Conservation (phyloP, 768 basidiomycete genomes). For the Pulveroboletus sp. region DNA sequence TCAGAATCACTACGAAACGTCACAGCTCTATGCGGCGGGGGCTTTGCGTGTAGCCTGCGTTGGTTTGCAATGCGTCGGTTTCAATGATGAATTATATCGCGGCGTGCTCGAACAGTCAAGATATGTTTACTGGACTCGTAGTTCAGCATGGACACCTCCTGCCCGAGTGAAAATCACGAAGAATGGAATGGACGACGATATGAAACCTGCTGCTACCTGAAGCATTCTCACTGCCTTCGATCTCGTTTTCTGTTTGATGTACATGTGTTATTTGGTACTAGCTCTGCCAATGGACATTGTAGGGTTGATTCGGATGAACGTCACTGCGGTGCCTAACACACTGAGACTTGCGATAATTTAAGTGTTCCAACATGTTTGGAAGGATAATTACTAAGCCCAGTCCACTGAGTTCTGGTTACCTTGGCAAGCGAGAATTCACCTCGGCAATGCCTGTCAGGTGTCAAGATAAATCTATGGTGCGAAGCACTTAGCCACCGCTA, state of each 20-base stretch:
- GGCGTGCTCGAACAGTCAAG: slow-evolving; percentile 62
- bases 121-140: slow-evolving; percentile 22
- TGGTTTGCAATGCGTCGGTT: slow-evolving; percentile 72
- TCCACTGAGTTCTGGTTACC: too few relatives aligned
- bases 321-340: too few relatives aligned
- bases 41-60: slow-evolving; percentile 72
- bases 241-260: neutral
- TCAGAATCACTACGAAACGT: slow-evolving; percentile 70
- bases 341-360: too few relatives aligned
- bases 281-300: too few relatives aligned
- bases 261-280: too few relatives aligned
- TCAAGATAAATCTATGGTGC: too few relatives aligned
- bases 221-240: neutral
- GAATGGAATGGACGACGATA: slow-evolving; percentile 16
- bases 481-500: too few relatives aligned
- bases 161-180: slow-evolving; percentile 5
- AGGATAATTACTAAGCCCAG: too few relatives aligned
- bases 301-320: too few relatives aligned
- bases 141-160: slow-evolving; percentile 13
- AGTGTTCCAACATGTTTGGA: too few relatives aligned
- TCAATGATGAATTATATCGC: slow-evolving; percentile 63
- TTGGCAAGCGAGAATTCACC: too few relatives aligned
- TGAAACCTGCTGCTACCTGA: slow-evolving; percentile 7
- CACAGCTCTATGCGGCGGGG: slow-evolving; percentile 68
- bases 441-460: too few relatives aligned